These are phyloP conservation scores for Tolypocladium pustulatum DNA, from an alignment of 2,329 filamentous ascomycete genomes.

Conservation along the genomic window DNA sequence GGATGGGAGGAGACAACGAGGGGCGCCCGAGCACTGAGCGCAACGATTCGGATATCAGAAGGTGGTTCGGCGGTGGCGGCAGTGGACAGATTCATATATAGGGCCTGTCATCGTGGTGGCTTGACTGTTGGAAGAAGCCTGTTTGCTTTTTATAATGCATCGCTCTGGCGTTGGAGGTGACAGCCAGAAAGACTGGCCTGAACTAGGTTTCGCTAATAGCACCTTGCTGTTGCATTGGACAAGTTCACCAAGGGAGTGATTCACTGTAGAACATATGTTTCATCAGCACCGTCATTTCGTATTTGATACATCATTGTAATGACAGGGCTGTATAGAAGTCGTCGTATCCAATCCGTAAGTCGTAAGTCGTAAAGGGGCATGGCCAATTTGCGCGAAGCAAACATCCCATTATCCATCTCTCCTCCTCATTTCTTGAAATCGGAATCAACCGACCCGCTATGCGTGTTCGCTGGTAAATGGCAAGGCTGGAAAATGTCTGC, in stretches of 20 bases:
- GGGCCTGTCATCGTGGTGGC: background rate
- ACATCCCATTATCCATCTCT: background rate
- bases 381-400: background rate
- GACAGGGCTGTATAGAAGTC: background rate
- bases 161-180: background rate
- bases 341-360: conserved; percentile 1
- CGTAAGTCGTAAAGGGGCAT: conserved; percentile 2
- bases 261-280: background rate
- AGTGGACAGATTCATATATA: conserved; percentile 10
- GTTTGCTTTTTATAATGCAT: background rate
- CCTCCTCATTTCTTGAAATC: too few species aligned
- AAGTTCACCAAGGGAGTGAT: too few species aligned
- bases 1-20: conserved; percentile 58
- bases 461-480: background rate
- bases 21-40: conserved; percentile 17
- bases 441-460: background rate
- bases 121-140: background rate
- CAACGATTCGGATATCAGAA: conserved; percentile 34
- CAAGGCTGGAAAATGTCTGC: background rate
- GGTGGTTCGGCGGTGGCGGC: conserved; percentile 43
- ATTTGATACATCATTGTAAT: background rate
- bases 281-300: too few species aligned
- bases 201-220: background rate
- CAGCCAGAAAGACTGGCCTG: background rate
- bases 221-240: background rate